Evolutionary conservation across 2,329 filamentous ascomycete genomes (phyloP).

Genomic region (Cadophora gregata): DNA sequence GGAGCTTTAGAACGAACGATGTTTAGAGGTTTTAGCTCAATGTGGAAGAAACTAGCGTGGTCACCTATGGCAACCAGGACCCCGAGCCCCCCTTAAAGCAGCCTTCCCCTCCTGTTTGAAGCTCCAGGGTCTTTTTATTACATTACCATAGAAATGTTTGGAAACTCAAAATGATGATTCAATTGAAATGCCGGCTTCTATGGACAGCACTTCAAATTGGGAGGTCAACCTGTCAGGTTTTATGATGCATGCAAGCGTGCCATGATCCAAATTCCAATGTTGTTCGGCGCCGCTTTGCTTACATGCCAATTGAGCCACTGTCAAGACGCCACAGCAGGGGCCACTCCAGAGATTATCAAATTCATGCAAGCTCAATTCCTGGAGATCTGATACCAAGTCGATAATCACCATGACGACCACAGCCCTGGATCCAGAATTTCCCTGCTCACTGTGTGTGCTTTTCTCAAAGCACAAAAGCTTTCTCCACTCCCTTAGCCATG

Average conservation of each 20-base stretch:
- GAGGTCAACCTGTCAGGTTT: not conserved
- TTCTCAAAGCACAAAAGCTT: not conserved
- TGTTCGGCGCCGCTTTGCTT: not conserved
- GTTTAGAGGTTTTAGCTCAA: conserved; percentile 25
- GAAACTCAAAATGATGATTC: no score
- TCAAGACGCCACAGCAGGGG: conserved; percentile 4
- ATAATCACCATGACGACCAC: conserved; percentile 31
- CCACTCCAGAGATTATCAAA: conserved; percentile 24
- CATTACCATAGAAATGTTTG: not conserved
- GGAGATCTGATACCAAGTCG: conserved; percentile 11
- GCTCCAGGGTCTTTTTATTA: not conserved
- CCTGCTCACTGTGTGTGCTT: conserved; percentile 65
- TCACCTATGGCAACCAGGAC: conserved; percentile 19
- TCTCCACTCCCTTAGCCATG: conserved; percentile 17
- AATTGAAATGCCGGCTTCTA: no score
- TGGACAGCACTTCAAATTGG: no score
- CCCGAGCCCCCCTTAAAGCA: not conserved
- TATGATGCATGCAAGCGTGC: not conserved
- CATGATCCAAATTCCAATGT: not conserved
- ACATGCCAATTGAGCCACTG: not conserved
- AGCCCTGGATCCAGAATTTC: conserved; percentile 56
- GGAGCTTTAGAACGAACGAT: not conserved
- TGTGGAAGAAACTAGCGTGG: conserved; percentile 27
- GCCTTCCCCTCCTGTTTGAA: not conserved
- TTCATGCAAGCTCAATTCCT: conserved; percentile 27